Evolutionary conservation across 805 yeast species (phyloP).

Genomic region (Teunomyces aglyptinius): DNA sequence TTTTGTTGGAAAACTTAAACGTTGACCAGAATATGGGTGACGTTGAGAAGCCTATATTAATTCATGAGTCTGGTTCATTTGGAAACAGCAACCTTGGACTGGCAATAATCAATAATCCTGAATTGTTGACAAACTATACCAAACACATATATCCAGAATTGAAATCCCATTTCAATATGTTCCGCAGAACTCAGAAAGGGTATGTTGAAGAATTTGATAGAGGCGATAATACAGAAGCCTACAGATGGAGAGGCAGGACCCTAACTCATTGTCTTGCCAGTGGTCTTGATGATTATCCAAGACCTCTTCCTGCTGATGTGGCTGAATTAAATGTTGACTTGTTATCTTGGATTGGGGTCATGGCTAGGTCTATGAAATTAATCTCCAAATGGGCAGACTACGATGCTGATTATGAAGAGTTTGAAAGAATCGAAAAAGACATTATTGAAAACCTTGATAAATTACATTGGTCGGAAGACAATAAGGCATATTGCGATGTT

Average conservation of each 20-base stretch:
- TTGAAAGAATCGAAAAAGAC: slow-evolving; percentile 50
- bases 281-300: slow-evolving; percentile 94
- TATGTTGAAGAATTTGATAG: slow-evolving; percentile 70
- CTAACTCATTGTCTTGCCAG: slow-evolving; percentile 82
- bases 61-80: slow-evolving; percentile 6
- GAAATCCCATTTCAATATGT: slow-evolving; percentile 79
- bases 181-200: slow-evolving; percentile 77
- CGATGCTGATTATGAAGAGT: slow-evolving; percentile 56
- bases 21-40: slow-evolving; percentile 17
- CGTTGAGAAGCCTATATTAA: slow-evolving; percentile 27
- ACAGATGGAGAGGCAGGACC: slow-evolving; percentile 93
- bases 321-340: slow-evolving; percentile 92
- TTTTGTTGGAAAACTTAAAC: slow-evolving; percentile 41
- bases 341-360: slow-evolving; percentile 89
- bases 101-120: slow-evolving; percentile 56
- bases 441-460: slow-evolving; percentile 64
- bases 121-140: slow-evolving; percentile 58
- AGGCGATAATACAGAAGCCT: slow-evolving; percentile 54
- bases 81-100: slow-evolving; percentile 42
- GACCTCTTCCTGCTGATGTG: slow-evolving; percentile 74
- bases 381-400: slow-evolving; percentile 65
- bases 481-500: slow-evolving; percentile 76
- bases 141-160: slow-evolving; percentile 71
- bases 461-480: slow-evolving; percentile 75
- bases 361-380: slow-evolving; percentile 77